A percentile compares a stretch with the other conserved stretches of the same genome.
Conservation (phyloP, 2,329 filamentous ascomycete genomes). For the Nemania sp. region DNA sequence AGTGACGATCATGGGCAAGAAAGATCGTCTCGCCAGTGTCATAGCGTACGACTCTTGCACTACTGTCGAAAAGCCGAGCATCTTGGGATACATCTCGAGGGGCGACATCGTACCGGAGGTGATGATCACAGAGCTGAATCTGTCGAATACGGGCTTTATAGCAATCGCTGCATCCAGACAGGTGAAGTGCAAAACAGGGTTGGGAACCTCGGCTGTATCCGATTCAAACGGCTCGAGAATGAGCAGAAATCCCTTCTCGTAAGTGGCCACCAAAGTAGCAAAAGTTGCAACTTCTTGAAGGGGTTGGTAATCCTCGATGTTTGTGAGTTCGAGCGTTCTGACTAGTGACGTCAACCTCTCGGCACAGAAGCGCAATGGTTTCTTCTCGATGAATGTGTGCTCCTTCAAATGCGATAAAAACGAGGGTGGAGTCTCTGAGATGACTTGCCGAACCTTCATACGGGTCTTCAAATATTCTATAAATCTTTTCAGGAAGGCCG, state of each 20-base stretch:
- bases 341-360: slow-evolving; percentile 94
- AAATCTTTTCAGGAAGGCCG: slow-evolving; percentile 91
- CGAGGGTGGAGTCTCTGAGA: slow-evolving; percentile 93
- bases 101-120: slow-evolving; percentile 97
- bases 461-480: slow-evolving; percentile 97
- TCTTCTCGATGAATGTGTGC: slow-evolving; percentile 96
- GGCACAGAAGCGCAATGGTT: slow-evolving; percentile 90
- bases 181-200: slow-evolving; percentile 95
- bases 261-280: slow-evolving; percentile 92
- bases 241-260: slow-evolving; percentile 92
- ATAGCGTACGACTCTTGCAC: slow-evolving; percentile 97
- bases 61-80: slow-evolving; percentile 90
- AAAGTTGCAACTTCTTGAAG: slow-evolving; percentile 98
- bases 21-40: slow-evolving; percentile 92
- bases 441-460: slow-evolving; percentile 97
- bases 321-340: slow-evolving; percentile 90
- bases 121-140: slow-evolving; percentile 97
- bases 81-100: slow-evolving; percentile 98
- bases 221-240: slow-evolving; percentile 98
- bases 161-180: slow-evolving; percentile 97
- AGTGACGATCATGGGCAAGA: slow-evolving; percentile 96
- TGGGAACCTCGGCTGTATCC: slow-evolving; percentile 91
- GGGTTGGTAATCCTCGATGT: slow-evolving; percentile 96
- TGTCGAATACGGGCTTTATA: slow-evolving; percentile 95
- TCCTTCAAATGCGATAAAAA: slow-evolving; percentile 93